Percentiles rank a stretch among this genome's conserved stretches.
Evolutionary conservation across 2,329 filamentous ascomycete species (phyloP).

Genomic region (Helotiales sp.): DNA sequence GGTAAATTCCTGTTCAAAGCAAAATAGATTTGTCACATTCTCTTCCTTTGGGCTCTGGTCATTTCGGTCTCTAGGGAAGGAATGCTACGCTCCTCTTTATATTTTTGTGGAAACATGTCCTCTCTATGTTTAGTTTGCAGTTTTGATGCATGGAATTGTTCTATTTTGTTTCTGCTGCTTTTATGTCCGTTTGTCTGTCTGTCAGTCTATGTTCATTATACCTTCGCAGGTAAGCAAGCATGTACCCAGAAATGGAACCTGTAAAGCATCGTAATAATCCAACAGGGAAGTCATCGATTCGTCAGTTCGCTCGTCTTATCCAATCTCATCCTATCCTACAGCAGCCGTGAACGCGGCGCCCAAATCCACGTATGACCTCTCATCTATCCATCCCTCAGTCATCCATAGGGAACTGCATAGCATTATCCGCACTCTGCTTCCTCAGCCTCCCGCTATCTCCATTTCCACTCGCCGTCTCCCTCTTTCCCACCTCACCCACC

Average conservation of each 20-base stretch:
- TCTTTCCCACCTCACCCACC: neutral
- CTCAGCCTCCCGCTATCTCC: neutral
- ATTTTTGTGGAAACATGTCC: no score
- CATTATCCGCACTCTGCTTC: conserved; percentile 16
- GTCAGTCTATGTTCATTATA: neutral
- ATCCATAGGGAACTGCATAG: conserved; percentile 22
- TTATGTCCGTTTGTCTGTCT: neutral
- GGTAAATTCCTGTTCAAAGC: no score
- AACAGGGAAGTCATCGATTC: neutral
- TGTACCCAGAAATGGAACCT: neutral
- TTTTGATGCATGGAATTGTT: neutral
- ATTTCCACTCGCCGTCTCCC: neutral
- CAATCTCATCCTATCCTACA: neutral
- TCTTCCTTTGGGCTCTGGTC: no score
- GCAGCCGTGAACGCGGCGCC: no score
- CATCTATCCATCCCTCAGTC: neutral
- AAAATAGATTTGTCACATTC: no score
- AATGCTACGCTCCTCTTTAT: no score
- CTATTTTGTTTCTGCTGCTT: neutral
- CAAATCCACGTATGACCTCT: neutral
- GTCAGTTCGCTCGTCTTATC: neutral
- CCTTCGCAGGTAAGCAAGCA: neutral
- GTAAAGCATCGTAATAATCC: neutral
- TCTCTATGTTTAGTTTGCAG: no score
- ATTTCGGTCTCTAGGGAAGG: no score